Conservation (phyloP, 2,329 filamentous ascomycete species). For the Fusarium incarnatum region DNA sequence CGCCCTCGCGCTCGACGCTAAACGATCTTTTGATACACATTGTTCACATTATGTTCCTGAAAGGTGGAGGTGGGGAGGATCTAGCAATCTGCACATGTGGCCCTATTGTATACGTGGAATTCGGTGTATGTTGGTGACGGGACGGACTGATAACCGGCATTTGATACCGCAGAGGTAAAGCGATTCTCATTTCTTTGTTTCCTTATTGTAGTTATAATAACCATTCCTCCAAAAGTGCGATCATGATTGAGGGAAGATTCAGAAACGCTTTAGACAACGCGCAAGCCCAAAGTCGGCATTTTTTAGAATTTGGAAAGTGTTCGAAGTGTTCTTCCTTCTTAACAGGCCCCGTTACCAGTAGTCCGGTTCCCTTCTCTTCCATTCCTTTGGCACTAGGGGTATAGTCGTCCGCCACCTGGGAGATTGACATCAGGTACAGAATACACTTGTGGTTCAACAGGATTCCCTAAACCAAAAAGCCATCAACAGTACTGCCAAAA, state of each 20-base stretch:
- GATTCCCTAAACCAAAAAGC: no score
- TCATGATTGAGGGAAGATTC: not conserved
- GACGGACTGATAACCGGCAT: not conserved
- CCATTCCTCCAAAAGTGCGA: not conserved
- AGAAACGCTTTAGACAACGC: not conserved
- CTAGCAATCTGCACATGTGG: not conserved
- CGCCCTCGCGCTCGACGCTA: not conserved
- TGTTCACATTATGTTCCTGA: accelerated
- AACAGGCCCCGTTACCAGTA: no score
- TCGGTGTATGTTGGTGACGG: not conserved
- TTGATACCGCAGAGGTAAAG: not conserved
- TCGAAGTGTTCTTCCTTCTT: not conserved
- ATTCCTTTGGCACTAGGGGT: no score
- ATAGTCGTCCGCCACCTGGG: no score
- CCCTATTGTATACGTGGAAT: not conserved
- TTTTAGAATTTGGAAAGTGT: no score
- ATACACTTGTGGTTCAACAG: no score
- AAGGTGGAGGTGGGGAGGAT: not conserved
- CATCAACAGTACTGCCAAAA: no score
- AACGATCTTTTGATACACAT: not conserved
- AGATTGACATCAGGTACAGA: no score
- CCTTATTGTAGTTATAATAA: not conserved
- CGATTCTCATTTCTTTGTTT: not conserved
- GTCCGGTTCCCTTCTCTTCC: no score
- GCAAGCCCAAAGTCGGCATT: not conserved